Conservation (phyloP, 2,329 filamentous ascomycete genomes). For the Delphinella strobiligena region DNA sequence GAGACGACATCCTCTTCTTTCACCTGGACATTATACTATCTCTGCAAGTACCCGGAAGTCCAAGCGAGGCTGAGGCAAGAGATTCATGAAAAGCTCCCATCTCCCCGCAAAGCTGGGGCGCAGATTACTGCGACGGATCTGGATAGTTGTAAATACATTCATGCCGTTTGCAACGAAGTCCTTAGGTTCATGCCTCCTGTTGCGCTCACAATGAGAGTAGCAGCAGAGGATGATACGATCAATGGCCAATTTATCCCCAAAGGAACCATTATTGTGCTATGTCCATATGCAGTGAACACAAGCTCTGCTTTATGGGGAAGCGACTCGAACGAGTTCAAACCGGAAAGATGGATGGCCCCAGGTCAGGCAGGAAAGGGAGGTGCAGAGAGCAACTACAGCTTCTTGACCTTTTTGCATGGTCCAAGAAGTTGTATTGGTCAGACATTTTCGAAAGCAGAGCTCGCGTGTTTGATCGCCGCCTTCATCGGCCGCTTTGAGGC, state of each 20-base stretch:
- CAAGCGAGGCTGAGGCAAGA: conserved; percentile 40
- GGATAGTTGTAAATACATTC: conserved; percentile 66
- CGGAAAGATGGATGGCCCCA: conserved; percentile 59
- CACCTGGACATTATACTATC: conserved; percentile 42
- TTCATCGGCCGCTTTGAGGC: conserved; percentile 65
- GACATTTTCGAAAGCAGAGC: conserved; percentile 70
- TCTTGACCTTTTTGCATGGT: conserved; percentile 75
- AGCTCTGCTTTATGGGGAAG: conserved; percentile 60
- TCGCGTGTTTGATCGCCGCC: conserved; percentile 68
- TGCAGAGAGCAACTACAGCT: conserved; percentile 62
- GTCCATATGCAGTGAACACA: conserved; percentile 57
- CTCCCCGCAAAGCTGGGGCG: conserved; percentile 24
- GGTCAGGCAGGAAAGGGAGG: conserved; percentile 52
- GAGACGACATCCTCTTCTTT: conserved; percentile 45
- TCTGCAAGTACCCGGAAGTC: conserved; percentile 37
- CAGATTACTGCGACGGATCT: conserved; percentile 45
- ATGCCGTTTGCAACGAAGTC: conserved; percentile 67
- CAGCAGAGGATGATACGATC: conserved; percentile 53
- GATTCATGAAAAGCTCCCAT: conserved; percentile 34
- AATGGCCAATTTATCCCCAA: conserved; percentile 54
- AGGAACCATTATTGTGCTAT: conserved; percentile 56
- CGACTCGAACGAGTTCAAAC: conserved; percentile 64
- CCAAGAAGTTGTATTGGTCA: conserved; percentile 77
- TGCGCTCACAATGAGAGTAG: conserved; percentile 55
- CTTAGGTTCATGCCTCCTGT: conserved; percentile 64